These are phyloP conservation scores for Tetrapisispora namnaoensis DNA, from an alignment of 805 yeast species.

Conservation along the genomic window DNA sequence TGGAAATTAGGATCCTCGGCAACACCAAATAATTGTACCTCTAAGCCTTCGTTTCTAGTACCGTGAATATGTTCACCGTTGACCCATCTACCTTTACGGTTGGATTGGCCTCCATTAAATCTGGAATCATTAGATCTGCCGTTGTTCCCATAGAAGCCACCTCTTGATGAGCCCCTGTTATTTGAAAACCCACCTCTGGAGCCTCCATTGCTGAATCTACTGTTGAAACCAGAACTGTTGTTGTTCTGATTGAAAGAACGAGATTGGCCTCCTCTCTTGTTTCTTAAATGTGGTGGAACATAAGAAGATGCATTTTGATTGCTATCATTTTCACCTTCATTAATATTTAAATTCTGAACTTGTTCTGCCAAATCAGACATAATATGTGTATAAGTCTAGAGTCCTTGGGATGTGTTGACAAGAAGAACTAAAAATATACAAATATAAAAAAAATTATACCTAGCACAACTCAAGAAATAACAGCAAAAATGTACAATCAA, in stretches of 20 bases:
- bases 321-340: constrained; percentile 23
- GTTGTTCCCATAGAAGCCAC: constrained; percentile 32
- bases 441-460: no score
- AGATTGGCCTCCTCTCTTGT: constrained; percentile 16
- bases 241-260: constrained; percentile 11
- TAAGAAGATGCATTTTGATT: constrained; percentile 15
- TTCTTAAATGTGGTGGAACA: constrained; percentile 43
- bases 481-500: no score
- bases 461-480: no score
- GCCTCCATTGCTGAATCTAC: constrained; percentile 23
- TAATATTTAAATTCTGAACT: constrained; percentile 47
- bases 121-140: constrained; percentile 26
- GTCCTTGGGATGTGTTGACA: neutral
- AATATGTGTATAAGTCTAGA: constrained; percentile 12
- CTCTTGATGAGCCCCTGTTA: constrained; percentile 21
- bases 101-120: constrained; percentile 26
- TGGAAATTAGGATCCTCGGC: constrained; percentile 53
- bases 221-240: constrained; percentile 17
- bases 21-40: constrained; percentile 81
- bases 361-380: constrained; percentile 53
- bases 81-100: constrained; percentile 70
- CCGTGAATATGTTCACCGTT: constrained; percentile 88
- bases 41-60: constrained; percentile 55
- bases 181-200: constrained; percentile 21
- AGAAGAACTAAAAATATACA: no score